Conservation (phyloP, 2,329 filamentous ascomycete genomes). For the Ascochyta lentis region DNA sequence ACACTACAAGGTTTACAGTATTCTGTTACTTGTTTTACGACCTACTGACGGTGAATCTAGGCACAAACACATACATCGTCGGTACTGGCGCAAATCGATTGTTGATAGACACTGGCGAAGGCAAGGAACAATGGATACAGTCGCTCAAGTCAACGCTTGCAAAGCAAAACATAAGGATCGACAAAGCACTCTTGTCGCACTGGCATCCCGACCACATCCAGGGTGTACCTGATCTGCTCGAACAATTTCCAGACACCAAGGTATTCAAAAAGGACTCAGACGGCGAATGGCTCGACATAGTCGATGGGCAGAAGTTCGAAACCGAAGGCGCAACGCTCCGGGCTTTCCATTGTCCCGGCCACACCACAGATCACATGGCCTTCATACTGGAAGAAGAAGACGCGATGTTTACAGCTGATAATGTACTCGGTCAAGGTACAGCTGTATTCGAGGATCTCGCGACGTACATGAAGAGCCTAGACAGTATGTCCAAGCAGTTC, state of each 20-base stretch:
- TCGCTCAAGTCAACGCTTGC: conserved; percentile 69
- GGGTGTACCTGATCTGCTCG: conserved; percentile 74
- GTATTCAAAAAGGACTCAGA: conserved; percentile 71
- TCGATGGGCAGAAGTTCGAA: conserved; percentile 62
- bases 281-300: conserved; percentile 59
- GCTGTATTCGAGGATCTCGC: conserved; percentile 81
- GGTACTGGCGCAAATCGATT: conserved; percentile 76
- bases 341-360: conserved; percentile 74
- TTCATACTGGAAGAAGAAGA: conserved; percentile 79
- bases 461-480: conserved; percentile 72
- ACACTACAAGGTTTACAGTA: conserved; percentile 64
- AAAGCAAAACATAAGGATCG: conserved; percentile 71
- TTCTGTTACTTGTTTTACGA: neutral
- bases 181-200: conserved; percentile 81
- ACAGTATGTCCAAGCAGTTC: conserved; percentile 71
- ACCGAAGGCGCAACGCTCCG: conserved; percentile 70
- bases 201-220: conserved; percentile 89
- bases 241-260: conserved; percentile 66
- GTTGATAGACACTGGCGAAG: conserved; percentile 90
- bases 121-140: conserved; percentile 73
- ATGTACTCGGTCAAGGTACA: conserved; percentile 85
- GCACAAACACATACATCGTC: conserved; percentile 94
- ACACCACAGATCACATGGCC: conserved; percentile 82
- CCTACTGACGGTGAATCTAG: conserved; percentile 49
- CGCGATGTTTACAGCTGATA: conserved; percentile 88